A percentile compares a stretch with the other conserved stretches of the same genome.
These are phyloP conservation scores for Colletotrichum gloeosporioides DNA, from an alignment of 2,329 filamentous ascomycete genomes.

Conservation along the genomic window DNA sequence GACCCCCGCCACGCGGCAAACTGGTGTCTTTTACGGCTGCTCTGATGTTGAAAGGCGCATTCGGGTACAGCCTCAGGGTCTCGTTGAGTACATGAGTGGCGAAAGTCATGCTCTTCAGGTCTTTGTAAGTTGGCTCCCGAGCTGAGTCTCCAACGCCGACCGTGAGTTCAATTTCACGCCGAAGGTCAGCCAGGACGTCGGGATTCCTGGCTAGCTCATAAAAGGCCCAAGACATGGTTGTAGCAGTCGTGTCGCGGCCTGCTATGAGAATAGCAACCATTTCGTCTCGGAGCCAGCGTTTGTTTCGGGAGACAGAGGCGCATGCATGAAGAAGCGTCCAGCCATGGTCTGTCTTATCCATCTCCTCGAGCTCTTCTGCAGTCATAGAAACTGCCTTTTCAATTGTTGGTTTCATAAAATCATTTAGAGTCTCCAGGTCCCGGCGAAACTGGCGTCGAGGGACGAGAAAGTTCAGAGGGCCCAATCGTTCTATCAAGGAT, in stretches of 20 bases:
- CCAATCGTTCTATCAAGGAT: constrained; percentile 31
- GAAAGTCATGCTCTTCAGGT: constrained; percentile 71
- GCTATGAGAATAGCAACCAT: constrained; percentile 72
- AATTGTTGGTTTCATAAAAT: constrained; percentile 74
- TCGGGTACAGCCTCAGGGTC: constrained; percentile 76
- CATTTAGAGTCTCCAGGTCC: constrained; percentile 66
- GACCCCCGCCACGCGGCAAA: constrained; percentile 62
- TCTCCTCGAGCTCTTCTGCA: constrained; percentile 69
- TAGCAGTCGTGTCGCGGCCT: constrained; percentile 60
- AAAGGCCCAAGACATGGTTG: constrained; percentile 53
- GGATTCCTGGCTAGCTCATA: constrained; percentile 44
- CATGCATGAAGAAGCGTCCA: constrained; percentile 82
- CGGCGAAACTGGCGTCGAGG: constrained; percentile 64
- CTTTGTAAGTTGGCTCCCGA: constrained; percentile 26
- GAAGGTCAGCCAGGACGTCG: constrained; percentile 44
- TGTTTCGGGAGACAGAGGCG: constrained; percentile 68
- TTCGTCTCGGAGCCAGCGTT: constrained; percentile 74
- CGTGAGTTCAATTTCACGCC: constrained; percentile 39
- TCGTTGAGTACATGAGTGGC: constrained; percentile 76
- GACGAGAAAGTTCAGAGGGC: constrained; percentile 62
- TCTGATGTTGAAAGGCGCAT: constrained; percentile 80
- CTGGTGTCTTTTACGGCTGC: constrained; percentile 75
- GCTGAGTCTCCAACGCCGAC: constrained; percentile 49
- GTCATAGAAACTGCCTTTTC: constrained; percentile 54
- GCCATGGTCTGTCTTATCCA: constrained; percentile 53